A percentile compares a stretch with the other conserved stretches of the same genome.
phyloP scores from a whole-genome alignment of 2,329 filamentous ascomycete genomes.

The Dothideomycetes sp. region DNA sequence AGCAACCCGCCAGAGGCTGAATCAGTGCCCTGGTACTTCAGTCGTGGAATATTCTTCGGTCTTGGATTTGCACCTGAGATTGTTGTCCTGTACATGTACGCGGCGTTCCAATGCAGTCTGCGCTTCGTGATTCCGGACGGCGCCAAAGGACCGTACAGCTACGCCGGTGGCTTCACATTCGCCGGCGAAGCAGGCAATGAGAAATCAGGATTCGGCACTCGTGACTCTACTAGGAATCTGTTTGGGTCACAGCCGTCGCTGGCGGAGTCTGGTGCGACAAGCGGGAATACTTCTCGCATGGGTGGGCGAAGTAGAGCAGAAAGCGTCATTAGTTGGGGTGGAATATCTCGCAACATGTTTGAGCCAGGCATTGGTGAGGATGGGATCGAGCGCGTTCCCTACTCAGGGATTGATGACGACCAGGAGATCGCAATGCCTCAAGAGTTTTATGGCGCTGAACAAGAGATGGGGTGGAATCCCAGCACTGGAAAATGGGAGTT shows the following conservation, averaged over 20 bases:
- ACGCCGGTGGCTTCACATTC: conserved; percentile 9
- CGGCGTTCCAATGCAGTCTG: conserved; percentile 57
- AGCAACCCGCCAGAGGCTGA: conserved; percentile 19
- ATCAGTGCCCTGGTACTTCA: conserved; percentile 57
- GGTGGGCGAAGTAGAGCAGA: background rate
- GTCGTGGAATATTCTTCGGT: conserved; percentile 63
- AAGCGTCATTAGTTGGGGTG: conserved; percentile 17
- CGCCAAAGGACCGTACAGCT: conserved; percentile 38
- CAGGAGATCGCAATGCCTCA: conserved; percentile 1
- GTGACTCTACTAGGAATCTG: conserved; percentile 14
- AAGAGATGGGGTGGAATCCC: conserved; percentile 19
- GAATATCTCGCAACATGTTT: conserved; percentile 15
- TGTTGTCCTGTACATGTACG: conserved; percentile 56
- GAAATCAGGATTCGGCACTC: conserved; percentile 14
- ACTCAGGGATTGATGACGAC: conserved; percentile 11
- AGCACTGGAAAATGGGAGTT: conserved; percentile 18
- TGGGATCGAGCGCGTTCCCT: conserved; percentile 15
- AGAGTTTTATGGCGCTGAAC: conserved; percentile 12
- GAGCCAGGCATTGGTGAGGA: conserved; percentile 16
- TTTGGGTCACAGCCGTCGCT: conserved; percentile 11
- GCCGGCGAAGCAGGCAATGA: conserved; percentile 18
- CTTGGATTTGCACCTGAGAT: conserved; percentile 71
- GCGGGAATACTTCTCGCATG: background rate
- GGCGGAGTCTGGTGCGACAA: conserved; percentile 2
- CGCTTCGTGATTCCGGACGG: conserved; percentile 68